A percentile compares a stretch with the other conserved stretches of the same genome.
Evolutionary conservation across 257 asterid species (phyloP).

Genomic region (Ocimum tenuiflorum): DNA sequence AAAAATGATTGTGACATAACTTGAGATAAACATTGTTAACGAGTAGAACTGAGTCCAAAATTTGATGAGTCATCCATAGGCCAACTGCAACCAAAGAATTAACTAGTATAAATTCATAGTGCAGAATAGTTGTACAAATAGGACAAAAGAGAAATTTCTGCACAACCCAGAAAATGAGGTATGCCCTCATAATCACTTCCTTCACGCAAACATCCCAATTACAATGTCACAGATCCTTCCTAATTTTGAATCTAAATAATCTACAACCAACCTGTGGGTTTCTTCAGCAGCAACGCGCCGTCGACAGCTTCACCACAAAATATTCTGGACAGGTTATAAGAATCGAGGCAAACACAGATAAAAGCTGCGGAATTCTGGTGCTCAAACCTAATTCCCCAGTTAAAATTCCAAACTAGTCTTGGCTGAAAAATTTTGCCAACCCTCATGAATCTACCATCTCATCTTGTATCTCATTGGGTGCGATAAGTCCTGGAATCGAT

Average conservation of each 20-base stretch:
- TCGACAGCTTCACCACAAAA: constrained; percentile 9
- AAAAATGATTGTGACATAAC: too few relatives aligned
- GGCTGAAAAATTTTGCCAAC: constrained; percentile 1
- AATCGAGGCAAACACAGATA: constrained; percentile 4
- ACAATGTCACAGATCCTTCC: constrained; percentile 31
- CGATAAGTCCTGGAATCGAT: constrained; percentile 79
- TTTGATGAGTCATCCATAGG: not conserved
- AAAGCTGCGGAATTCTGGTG: constrained; percentile 13
- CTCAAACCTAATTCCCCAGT: constrained; percentile 19
- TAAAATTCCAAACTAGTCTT: constrained; percentile 19
- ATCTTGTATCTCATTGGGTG: constrained; percentile 88
- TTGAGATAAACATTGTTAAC: too few relatives aligned
- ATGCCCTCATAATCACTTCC: constrained; percentile 8
- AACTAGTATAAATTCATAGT: constrained; percentile 6
- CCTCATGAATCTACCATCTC: constrained; percentile 72
- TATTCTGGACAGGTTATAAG: not conserved
- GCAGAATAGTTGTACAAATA: constrained; percentile 16
- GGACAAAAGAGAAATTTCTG: constrained; percentile 27
- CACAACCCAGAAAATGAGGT: constrained; percentile 37
- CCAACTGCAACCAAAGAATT: constrained; percentile 14
- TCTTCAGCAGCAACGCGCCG: constrained; percentile 22
- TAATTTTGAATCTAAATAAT: constrained; percentile 41
- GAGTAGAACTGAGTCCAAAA: too few relatives aligned
- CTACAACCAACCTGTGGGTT: constrained; percentile 36
- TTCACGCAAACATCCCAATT: constrained; percentile 5